These are phyloP conservation scores for Monosporascus sp. DNA, from an alignment of 2,329 filamentous ascomycete genomes.

Conservation along the genomic window DNA sequence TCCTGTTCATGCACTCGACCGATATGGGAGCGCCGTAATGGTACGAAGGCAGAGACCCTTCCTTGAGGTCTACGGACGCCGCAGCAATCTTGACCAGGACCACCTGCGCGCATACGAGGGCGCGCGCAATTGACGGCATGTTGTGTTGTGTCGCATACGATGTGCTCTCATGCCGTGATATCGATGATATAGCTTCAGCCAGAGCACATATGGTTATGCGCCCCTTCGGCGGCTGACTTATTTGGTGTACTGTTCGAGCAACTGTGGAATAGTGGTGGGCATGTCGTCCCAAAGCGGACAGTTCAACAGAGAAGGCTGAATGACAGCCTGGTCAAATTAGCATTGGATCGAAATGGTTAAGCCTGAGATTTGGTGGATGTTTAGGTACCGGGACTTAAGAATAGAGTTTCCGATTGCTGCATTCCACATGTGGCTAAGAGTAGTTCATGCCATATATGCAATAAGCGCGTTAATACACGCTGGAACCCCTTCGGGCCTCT, in stretches of 20 bases:
- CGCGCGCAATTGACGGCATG: constrained; percentile 17
- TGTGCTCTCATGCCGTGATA: constrained; percentile 2
- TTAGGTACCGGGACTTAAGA: no score
- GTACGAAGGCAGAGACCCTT: constrained; percentile 52
- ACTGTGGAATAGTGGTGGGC: no score
- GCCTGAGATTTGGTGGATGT: not conserved
- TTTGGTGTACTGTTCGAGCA: no score
- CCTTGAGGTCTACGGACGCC: constrained; percentile 19
- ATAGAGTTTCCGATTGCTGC: no score
- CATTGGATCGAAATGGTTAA: not conserved
- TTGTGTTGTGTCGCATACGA: constrained; percentile 1
- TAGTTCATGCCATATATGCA: no score
- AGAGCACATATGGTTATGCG: not conserved
- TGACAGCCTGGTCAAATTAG: constrained; percentile 10
- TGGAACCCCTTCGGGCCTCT: not conserved
- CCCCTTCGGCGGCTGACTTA: no score
- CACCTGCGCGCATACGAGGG: constrained; percentile 13
- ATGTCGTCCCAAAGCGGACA: not conserved
- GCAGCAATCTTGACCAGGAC: constrained; percentile 11
- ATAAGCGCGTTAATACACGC: no score
- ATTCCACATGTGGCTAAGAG: no score
- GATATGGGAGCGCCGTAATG: constrained; percentile 62
- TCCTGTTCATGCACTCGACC: constrained; percentile 70
- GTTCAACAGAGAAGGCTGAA: constrained; percentile 5
- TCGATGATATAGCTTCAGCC: constrained; percentile 6